Percentiles rank a stretch among this genome's conserved stretches.
These are phyloP conservation scores for Colletotrichum eleusines DNA, from an alignment of 2,329 filamentous ascomycete genomes.

Conservation along the genomic window DNA sequence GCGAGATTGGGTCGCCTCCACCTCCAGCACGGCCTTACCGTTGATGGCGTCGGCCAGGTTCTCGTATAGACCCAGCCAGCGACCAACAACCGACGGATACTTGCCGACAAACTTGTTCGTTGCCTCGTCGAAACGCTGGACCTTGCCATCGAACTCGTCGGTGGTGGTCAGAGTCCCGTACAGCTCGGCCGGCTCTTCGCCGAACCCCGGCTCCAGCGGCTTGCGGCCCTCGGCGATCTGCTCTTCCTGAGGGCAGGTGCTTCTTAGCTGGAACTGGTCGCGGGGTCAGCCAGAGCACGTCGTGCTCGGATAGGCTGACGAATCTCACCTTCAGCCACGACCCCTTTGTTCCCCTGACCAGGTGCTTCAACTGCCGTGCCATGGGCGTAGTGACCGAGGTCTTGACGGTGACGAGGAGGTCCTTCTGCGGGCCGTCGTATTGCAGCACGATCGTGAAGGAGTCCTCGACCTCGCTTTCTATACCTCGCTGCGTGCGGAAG, in stretches of 20 bases:
- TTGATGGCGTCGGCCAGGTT: slow-evolving; percentile 56
- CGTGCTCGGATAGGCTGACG: not conserved
- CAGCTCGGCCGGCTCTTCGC: slow-evolving; percentile 50
- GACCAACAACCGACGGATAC: slow-evolving; percentile 54
- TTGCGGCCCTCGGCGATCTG: slow-evolving; percentile 47
- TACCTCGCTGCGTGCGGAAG: slow-evolving; percentile 63
- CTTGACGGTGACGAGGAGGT: slow-evolving; percentile 69
- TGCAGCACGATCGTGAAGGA: slow-evolving; percentile 69
- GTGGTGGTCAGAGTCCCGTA: slow-evolving; percentile 52
- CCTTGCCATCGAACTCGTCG: slow-evolving; percentile 49
- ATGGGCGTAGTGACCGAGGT: slow-evolving; percentile 70
- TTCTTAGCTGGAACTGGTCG: slow-evolving; percentile 39
- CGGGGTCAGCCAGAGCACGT: slow-evolving; percentile 3
- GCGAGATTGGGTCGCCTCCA: slow-evolving; percentile 54
- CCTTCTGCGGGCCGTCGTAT: slow-evolving; percentile 59
- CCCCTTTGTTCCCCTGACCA: slow-evolving; percentile 72
- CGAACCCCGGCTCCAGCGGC: slow-evolving; percentile 48
- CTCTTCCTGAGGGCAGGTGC: slow-evolving; percentile 54
- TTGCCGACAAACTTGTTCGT: slow-evolving; percentile 52
- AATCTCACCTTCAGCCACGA: slow-evolving; percentile 55
- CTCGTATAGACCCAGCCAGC: slow-evolving; percentile 56
- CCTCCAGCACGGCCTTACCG: slow-evolving; percentile 53
- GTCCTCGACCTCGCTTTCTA: slow-evolving; percentile 58
- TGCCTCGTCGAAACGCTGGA: slow-evolving; percentile 49
- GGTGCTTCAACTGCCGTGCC: slow-evolving; percentile 70